Conservation (phyloP, 352 stramenopile genomes). For the Phytophthora cryptogea region DNA sequence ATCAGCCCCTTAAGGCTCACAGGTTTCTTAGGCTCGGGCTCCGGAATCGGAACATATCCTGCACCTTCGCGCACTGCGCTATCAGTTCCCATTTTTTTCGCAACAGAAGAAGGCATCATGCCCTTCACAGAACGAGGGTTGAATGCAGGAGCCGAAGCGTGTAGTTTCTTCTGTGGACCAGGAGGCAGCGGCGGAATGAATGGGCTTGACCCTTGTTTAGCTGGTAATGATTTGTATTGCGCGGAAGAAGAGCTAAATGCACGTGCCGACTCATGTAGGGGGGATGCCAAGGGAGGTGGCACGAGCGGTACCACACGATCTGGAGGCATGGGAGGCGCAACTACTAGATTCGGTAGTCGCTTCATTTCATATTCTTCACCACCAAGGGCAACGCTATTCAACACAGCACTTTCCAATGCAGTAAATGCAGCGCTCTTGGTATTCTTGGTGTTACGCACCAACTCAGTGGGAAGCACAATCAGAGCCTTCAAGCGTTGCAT, state of each 20-base stretch:
- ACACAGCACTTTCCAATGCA: constrained; percentile 28
- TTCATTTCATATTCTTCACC: not conserved
- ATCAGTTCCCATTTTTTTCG: constrained; percentile 37
- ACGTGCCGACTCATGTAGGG: constrained; percentile 3
- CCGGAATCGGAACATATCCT: constrained; percentile 8
- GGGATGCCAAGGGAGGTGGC: constrained; percentile 9
- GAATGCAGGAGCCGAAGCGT: constrained; percentile 24
- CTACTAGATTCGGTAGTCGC: not conserved
- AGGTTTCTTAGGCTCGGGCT: constrained; percentile 25
- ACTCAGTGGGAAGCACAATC: constrained; percentile 25
- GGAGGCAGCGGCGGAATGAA: constrained; percentile 24
- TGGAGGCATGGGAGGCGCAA: constrained; percentile 9
- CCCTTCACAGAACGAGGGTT: constrained; percentile 29
- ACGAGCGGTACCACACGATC: constrained; percentile 3
- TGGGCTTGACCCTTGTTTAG: not conserved
- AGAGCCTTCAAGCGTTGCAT: constrained; percentile 41
- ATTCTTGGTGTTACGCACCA: constrained; percentile 2
- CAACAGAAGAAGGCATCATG: constrained; percentile 48
- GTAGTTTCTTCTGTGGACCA: constrained; percentile 6
- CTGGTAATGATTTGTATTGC: not conserved
- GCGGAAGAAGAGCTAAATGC: not conserved
- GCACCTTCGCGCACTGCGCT: constrained; percentile 27
- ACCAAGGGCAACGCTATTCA: constrained; percentile 7
- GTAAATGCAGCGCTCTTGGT: constrained; percentile 19
- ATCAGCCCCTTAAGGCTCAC: constrained; percentile 54